Evolutionary conservation across 2,329 filamentous ascomycete genomes (phyloP).

Genomic region (Pseudohalonectria lignicola): DNA sequence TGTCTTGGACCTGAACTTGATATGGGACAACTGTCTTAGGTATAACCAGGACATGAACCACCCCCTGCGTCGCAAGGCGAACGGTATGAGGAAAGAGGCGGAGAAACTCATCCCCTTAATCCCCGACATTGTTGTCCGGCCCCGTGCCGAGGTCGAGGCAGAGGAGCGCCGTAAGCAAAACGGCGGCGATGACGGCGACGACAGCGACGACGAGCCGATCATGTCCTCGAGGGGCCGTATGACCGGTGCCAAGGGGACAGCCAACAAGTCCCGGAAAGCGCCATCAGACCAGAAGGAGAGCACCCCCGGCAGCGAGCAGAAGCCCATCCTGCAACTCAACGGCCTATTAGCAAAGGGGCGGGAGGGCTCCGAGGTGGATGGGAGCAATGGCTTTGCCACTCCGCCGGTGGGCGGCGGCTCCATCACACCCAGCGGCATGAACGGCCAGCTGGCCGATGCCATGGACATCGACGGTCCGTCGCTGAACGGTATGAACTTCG

Average conservation of each 20-base stretch:
- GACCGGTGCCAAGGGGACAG: slow-evolving; percentile 67
- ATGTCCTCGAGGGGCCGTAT: slow-evolving; percentile 94
- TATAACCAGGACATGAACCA: slow-evolving; percentile 90
- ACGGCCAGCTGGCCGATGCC: slow-evolving; percentile 59
- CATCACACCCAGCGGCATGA: slow-evolving; percentile 62
- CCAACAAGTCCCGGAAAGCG: slow-evolving; percentile 69
- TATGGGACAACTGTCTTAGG: slow-evolving; percentile 93
- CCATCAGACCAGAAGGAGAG: slow-evolving; percentile 64
- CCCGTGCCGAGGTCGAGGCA: slow-evolving; percentile 87
- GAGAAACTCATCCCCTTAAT: slow-evolving; percentile 94
- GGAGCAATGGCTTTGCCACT: slow-evolving; percentile 78
- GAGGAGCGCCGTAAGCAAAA: slow-evolving; percentile 78
- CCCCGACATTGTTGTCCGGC: slow-evolving; percentile 80
- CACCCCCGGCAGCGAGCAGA: slow-evolving; percentile 66
- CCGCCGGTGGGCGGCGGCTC: slow-evolving; percentile 62
- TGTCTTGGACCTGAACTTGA: slow-evolving; percentile 82
- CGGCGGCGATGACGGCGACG: slow-evolving; percentile 73
- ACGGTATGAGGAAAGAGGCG: slow-evolving; percentile 94
- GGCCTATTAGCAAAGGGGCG: slow-evolving; percentile 47
- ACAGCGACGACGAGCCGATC: slow-evolving; percentile 95
- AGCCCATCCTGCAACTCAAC: slow-evolving; percentile 59
- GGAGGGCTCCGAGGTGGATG: slow-evolving; percentile 74
- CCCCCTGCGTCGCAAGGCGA: slow-evolving; percentile 80
- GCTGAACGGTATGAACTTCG: slow-evolving; percentile 52
- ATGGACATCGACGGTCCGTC: slow-evolving; percentile 81